phyloP scores from a whole-genome alignment of 2,329 filamentous ascomycete species.

The Neoscytalidium dimidiatum region DNA sequence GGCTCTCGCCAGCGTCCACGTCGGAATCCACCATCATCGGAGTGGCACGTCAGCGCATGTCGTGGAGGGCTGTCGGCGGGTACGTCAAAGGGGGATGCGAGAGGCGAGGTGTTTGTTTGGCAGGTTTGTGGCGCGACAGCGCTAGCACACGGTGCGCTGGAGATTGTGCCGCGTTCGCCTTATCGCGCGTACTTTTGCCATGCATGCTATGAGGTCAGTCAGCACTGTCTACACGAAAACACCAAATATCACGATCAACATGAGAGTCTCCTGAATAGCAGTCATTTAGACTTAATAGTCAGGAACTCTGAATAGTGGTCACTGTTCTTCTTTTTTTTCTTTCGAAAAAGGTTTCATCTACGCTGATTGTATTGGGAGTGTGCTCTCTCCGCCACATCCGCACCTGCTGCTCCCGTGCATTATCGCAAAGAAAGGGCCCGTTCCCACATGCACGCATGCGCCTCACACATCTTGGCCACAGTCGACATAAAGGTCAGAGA shows the following conservation, averaged over 20 bases:
- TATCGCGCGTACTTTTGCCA: not conserved
- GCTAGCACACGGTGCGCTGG: not conserved
- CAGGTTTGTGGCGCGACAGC: not conserved
- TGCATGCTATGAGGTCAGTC: conserved; percentile 12
- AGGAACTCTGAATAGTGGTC: no score
- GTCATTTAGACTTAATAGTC: no score
- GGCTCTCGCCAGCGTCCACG: conserved; percentile 23
- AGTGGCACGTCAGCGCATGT: conserved; percentile 17
- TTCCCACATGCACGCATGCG: not conserved
- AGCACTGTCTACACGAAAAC: not conserved
- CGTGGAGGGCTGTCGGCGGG: not conserved
- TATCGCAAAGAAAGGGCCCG: not conserved
- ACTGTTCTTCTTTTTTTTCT: no score
- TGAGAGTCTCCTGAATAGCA: no score
- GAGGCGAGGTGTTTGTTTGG: not conserved
- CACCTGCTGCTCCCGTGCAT: not conserved
- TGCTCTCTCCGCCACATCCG: not conserved
- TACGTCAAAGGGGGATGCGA: not conserved
- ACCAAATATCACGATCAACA: not conserved
- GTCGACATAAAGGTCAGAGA: not conserved
- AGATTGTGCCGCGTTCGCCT: not conserved
- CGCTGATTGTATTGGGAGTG: not conserved
- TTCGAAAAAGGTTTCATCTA: not conserved
- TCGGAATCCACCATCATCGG: conserved; percentile 21
- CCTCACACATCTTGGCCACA: not conserved